Base-by-base conservation (phyloP, 805 yeast species). In the Starmerella lactis-condensi region DNA sequence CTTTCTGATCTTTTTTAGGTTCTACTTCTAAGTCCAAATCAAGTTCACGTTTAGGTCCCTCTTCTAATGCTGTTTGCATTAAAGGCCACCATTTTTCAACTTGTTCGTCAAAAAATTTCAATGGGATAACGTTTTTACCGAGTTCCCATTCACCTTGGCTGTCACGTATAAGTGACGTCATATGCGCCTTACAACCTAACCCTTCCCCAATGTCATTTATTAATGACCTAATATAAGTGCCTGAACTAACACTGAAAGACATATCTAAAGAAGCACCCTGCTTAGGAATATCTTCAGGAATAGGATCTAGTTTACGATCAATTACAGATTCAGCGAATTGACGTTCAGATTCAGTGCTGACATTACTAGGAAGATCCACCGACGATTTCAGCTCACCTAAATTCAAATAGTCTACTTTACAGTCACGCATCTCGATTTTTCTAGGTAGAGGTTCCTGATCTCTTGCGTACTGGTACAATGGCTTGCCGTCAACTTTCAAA, bases 401-500 rank as follows among this genome's bases (percentile, higher is more conserved):
- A 3, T 14, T 21, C 7, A 35, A 17, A n/a, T 11, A 52, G 1
- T 69, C 62, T 2, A 89, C 64, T 19, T 59, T 62, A 10, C 81
- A 81, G 18, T 69, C 67, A 42, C 98, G 64, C 2, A 77, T 65
- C 45, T 76, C 71, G 31, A 91, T 79, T n/a, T 74, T 66, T 30
- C 68, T 64, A 0, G 98, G 98, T 14, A 89, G 61, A 0, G 93
- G 85, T 17, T 66, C 58, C 0, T 91, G 91, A 39, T 75, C 68
- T 40, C 98, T 64, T 2, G 98, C 98, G 51, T 89, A 89, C 45
- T 85, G 93, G 50, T 91, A 82, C 29, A 91, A 57, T 3, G 93
- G 91, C 54, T 73, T 81, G 12, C 99, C 99, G 48, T 81, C 73
- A 72, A 91, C 75, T 49, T 85, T 85, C 36, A 91, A 58, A 0